Base-by-base conservation (phyloP, 306 rosid genomes). In the Cicer pinnatifidum region DNA sequence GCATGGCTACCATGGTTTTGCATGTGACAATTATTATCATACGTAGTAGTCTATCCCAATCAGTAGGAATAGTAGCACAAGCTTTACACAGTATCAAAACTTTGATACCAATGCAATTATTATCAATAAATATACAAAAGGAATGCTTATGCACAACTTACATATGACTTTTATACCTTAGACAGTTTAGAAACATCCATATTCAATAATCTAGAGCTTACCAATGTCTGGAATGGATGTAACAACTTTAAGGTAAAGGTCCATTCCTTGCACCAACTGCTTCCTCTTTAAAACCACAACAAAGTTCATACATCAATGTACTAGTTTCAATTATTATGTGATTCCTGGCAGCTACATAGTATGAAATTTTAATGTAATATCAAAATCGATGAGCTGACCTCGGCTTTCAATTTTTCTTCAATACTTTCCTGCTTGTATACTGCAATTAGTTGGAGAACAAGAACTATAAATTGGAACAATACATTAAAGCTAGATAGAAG, bases 181-280 rank as follows among this genome's bases (percentile, higher is more conserved):
- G 54, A 15, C 16, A 44, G 60, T 78, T 78, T 71, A 9, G 35
- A 78, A 50, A 35, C 54, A 51, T 72, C 33, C 5, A 16, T 20
- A 37, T 67, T 46, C 48, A 45, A 75, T 52, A 76, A 66, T 61
- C 41, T 10, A 16, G 15, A 65, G 61, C 44, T 69, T 89, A 91
- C 96, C 91, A 39, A 92, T 73, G 82, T 94, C 86, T 43, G 96
- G 94, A 61, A 93, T 84, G 69, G 94, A 83, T 53, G 97, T 86
- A 65, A 89, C 68, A 85, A 91, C 96, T 81, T 78, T 85, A 7
- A 84, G 88, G 84, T 89, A 91, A 38, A 78, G 72, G 59, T 87
- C 82, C 91, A 84, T 85, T 60, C 82, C 84, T 85, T 91, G 92
- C 87, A 93, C 91, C 13, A 76, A 80, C 79, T 82, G 88, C 85